Conservation (phyloP, 805 yeast species). For the Torulaspora delbrueckii region DNA sequence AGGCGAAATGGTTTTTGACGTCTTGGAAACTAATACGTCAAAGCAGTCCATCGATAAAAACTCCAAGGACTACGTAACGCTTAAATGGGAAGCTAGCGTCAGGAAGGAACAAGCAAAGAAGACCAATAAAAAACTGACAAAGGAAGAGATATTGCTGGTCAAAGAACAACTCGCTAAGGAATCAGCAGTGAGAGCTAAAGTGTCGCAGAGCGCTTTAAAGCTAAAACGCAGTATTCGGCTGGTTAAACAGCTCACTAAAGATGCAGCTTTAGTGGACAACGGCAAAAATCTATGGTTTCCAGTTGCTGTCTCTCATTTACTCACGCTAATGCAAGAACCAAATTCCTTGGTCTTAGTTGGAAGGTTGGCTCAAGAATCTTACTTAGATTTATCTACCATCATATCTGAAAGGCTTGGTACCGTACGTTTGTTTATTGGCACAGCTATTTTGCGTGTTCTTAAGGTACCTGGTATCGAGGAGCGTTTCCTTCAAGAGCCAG, state of each 20-base stretch:
- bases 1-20: slow-evolving; percentile 64
- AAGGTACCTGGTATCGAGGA: slow-evolving; percentile 44
- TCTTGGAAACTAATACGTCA: slow-evolving; percentile 45
- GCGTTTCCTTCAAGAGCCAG: slow-evolving; percentile 46
- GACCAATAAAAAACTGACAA: slow-evolving; percentile 54
- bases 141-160: slow-evolving; percentile 67
- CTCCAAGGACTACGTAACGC: slow-evolving; percentile 76
- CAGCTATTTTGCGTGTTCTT: slow-evolving; percentile 60
- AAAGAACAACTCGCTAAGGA: slow-evolving; percentile 64
- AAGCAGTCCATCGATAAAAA: slow-evolving; percentile 56
- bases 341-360: slow-evolving; percentile 40
- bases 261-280: slow-evolving; percentile 52
- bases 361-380: slow-evolving; percentile 43
- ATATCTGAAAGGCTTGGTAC: slow-evolving; percentile 49
- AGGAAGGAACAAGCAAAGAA: slow-evolving; percentile 64
- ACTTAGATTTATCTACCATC: slow-evolving; percentile 50
- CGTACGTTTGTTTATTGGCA: slow-evolving; percentile 54
- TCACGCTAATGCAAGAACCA: slow-evolving; percentile 41
- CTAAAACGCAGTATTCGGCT: slow-evolving; percentile 50
- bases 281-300: slow-evolving; percentile 71
- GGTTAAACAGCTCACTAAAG: slow-evolving; percentile 48
- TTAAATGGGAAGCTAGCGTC: slow-evolving; percentile 84
- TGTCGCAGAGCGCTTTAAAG: slow-evolving; percentile 37
- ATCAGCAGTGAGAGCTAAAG: slow-evolving; percentile 45
- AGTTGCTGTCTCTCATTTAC: slow-evolving; percentile 48